These are phyloP conservation scores for Cladosporium phlei DNA, from an alignment of 2,329 filamentous ascomycete genomes.

Conservation along the genomic window DNA sequence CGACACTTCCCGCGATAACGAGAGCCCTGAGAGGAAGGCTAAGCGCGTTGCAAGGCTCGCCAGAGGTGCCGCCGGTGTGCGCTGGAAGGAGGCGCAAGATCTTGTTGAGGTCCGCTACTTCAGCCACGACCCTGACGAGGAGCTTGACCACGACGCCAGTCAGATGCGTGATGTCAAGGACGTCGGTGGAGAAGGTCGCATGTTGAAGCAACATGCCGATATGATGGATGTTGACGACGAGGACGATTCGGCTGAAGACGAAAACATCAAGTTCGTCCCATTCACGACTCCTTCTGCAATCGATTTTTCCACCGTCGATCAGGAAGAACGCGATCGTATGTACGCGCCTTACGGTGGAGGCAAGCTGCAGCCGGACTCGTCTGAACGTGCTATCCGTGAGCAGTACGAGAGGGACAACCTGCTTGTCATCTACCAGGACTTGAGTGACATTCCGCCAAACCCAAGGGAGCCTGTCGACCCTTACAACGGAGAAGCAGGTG, in stretches of 20 bases:
- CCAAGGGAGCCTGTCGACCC: constrained; percentile 43
- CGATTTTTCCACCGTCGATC: constrained; percentile 40
- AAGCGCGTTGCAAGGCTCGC: constrained; percentile 69
- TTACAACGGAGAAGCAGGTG: constrained; percentile 26
- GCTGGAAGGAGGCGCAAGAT: constrained; percentile 63
- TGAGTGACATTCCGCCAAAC: constrained; percentile 43
- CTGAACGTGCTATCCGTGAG: constrained; percentile 41
- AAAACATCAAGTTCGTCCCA: constrained; percentile 47
- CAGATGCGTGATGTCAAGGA: constrained; percentile 69
- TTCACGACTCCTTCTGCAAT: constrained; percentile 38
- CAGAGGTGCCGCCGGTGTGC: constrained; percentile 64
- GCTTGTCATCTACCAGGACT: constrained; percentile 43
- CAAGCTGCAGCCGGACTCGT: constrained; percentile 33
- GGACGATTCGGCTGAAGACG: constrained; percentile 50
- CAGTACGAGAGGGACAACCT: constrained; percentile 43
- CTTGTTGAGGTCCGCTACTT: constrained; percentile 66
- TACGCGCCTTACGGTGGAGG: constrained; percentile 45
- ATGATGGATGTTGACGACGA: constrained; percentile 62
- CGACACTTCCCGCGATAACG: constrained; percentile 33
- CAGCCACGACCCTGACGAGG: constrained; percentile 66
- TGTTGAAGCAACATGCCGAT: constrained; percentile 60
- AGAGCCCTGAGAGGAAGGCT: constrained; percentile 63
- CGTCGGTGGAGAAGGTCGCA: constrained; percentile 59
- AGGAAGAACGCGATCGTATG: constrained; percentile 40
- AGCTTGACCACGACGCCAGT: constrained; percentile 61